Percentiles rank a stretch among this genome's conserved stretches.
phyloP scores from a whole-genome alignment of 352 stramenopile genomes.

The Globisporangium paddicum region DNA sequence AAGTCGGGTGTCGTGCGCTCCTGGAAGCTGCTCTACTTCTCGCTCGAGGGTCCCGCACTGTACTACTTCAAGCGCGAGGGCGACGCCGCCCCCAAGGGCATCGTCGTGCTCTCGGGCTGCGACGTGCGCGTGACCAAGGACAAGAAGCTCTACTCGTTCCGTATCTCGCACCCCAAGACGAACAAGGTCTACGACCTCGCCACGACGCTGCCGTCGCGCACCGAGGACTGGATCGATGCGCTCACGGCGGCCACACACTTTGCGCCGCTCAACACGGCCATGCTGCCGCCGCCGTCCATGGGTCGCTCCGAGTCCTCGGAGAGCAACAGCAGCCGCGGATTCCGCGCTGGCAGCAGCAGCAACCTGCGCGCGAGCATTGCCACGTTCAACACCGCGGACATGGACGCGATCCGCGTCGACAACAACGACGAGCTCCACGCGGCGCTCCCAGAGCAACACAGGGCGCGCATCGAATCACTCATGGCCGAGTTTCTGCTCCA shows the following conservation, averaged over 20 bases:
- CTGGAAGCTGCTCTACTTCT: conserved; percentile 68
- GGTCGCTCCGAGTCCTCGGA: conserved; percentile 6
- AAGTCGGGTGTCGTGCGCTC: conserved; percentile 44
- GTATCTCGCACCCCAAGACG: conserved; percentile 66
- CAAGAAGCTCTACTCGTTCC: conserved; percentile 75
- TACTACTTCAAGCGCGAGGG: conserved; percentile 76
- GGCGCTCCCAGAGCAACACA: conserved; percentile 29
- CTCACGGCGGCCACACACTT: conserved; percentile 36
- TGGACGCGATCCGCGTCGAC: conserved; percentile 7
- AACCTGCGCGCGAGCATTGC: conserved; percentile 14
- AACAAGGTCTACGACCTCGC: conserved; percentile 64
- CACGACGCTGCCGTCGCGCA: conserved; percentile 43
- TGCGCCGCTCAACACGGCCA: conserved; percentile 11
- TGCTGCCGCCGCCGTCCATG: background rate
- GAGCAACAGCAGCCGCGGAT: background rate
- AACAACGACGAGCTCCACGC: conserved; percentile 15
- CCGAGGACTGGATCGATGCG: conserved; percentile 53
- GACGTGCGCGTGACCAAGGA: conserved; percentile 41
- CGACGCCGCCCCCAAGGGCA: conserved; percentile 50
- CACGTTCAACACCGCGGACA: conserved; percentile 9
- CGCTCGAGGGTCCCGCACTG: conserved; percentile 55
- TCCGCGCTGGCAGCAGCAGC: background rate
- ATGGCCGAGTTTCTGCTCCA: conserved; percentile 61
- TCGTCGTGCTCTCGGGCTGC: conserved; percentile 65
- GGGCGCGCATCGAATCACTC: conserved; percentile 39